These are phyloP conservation scores for Fusarium redolens DNA, from an alignment of 2,329 filamentous ascomycete species.

Conservation along the genomic window DNA sequence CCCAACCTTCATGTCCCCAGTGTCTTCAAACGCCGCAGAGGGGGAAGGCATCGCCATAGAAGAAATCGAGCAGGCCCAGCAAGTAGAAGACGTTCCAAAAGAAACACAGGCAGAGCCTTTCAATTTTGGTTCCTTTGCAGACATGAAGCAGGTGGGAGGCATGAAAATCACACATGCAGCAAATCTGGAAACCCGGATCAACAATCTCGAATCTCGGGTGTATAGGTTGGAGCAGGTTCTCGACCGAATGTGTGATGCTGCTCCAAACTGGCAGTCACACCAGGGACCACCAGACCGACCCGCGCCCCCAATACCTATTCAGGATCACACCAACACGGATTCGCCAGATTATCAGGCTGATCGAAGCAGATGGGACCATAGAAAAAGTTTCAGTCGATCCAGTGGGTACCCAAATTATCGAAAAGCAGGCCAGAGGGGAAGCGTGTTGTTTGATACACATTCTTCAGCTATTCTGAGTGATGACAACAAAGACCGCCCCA, in stretches of 20 bases:
- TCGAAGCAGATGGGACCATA: slow-evolving; percentile 2
- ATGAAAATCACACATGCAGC: slow-evolving; percentile 70
- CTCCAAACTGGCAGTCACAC: slow-evolving; percentile 54
- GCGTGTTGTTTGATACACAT: slow-evolving; percentile 54
- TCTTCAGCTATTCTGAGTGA: slow-evolving; percentile 4
- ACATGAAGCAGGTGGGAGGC: slow-evolving; percentile 59
- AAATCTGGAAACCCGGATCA: slow-evolving; percentile 65
- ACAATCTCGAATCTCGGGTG: slow-evolving; percentile 63
- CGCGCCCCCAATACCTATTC: slow-evolving; percentile 41
- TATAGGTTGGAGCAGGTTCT: slow-evolving; percentile 65
- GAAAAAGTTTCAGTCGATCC: slow-evolving; percentile 29
- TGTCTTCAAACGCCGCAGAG: slow-evolving; percentile 60
- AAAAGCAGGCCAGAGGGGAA: slow-evolving; percentile 53
- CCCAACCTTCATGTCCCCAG: slow-evolving; percentile 61
- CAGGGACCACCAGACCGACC: slow-evolving; percentile 43
- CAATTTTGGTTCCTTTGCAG: slow-evolving; percentile 61
- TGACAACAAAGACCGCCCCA: slow-evolving; percentile 49
- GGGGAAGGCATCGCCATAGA: slow-evolving; percentile 47
- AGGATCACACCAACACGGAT: slow-evolving; percentile 20
- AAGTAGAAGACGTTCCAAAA: slow-evolving; percentile 47
- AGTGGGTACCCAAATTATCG: slow-evolving; percentile 49
- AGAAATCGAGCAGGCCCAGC: slow-evolving; percentile 48
- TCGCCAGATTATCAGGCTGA: not conserved
- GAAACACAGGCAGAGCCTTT: slow-evolving; percentile 63
- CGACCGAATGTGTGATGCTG: slow-evolving; percentile 60